Base-by-base conservation (phyloP, 1,284 basidiomycete genomes). In the Quambalaria eucalypti region DNA sequence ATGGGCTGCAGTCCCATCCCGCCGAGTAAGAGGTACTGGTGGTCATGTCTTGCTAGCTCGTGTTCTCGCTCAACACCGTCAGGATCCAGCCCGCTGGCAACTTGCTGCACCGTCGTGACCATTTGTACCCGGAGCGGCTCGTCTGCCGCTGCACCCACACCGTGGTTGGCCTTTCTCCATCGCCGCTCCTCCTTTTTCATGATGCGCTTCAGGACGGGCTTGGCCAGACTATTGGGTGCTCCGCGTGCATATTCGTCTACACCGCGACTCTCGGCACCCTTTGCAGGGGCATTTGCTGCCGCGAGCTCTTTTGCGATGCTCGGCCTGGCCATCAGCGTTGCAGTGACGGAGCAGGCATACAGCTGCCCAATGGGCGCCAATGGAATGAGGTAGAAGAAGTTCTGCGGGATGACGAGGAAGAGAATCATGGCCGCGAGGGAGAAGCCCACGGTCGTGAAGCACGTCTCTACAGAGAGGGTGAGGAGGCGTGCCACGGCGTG, bases 351-450 rank as follows among this genome's bases (percentile, higher is more conserved):
- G 31, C 26, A 25, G 6, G 25, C 53, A 8, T 28, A 44, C 3
- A 55, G 21, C 26, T 38, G 19, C 4, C 53, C 53, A 31, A 55
- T 52, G 26, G 53, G 53, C 23, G 50, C 10, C 4, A 55, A 12
- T 28, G 50, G 26, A 29, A 55, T 55, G 7, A 40, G 28, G 47
- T 31, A 55, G 38, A 29, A 39, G 50, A 50, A 51, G 10, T 50
- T 9, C 6, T 31, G 23, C 5, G 53, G 53, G 9, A 44, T 10
- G 14, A 12, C 19, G 7, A 55, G 31, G 51, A 55, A 54, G 16
- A 55, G 31, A 23, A 55, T 55, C 53, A 55, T 55, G 12, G 53
- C 31, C 29, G 21, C 53, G 10, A 55, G 25, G 19, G 46, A 50
- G 48, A 51, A 50, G 3, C 30, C 36, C 3, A 26, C 21, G 14